These are phyloP conservation scores for Colletotrichum plurivorum DNA, from an alignment of 2,329 filamentous ascomycete genomes.

Conservation along the genomic window DNA sequence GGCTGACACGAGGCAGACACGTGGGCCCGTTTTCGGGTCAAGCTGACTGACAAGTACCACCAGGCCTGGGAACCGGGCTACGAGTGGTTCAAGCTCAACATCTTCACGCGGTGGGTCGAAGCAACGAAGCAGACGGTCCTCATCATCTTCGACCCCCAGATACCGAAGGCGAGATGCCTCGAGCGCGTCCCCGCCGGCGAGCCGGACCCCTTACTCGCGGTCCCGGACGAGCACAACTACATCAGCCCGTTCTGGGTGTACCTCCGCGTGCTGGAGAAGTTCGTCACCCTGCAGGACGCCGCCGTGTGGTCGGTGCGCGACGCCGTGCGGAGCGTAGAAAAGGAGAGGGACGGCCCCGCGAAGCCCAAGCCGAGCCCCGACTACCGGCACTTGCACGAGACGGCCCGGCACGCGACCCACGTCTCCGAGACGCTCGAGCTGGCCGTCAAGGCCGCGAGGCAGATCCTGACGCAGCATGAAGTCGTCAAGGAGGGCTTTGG, in stretches of 20 bases:
- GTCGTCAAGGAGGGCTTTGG: slow-evolving; percentile 28
- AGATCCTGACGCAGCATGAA: slow-evolving; percentile 51
- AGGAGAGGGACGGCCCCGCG: slow-evolving; percentile 8
- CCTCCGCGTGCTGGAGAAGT: slow-evolving; percentile 46
- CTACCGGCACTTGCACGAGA: slow-evolving; percentile 56
- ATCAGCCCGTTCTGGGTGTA: slow-evolving; percentile 56
- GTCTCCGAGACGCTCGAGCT: slow-evolving; percentile 59
- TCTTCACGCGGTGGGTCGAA: slow-evolving; percentile 47
- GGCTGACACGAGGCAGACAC: slow-evolving; percentile 44
- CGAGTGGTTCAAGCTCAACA: slow-evolving; percentile 53
- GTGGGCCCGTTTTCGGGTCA: slow-evolving; percentile 51
- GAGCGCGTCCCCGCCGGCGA: slow-evolving; percentile 21
- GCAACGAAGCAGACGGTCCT: slow-evolving; percentile 45
- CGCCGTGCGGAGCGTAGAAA: slow-evolving; percentile 52
- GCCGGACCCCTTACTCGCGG: slow-evolving; percentile 12
- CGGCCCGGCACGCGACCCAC: slow-evolving; percentile 60
- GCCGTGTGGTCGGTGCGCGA: slow-evolving; percentile 58
- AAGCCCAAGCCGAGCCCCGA: slow-evolving; percentile 47
- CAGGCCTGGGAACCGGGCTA: too few relatives aligned
- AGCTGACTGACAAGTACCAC: slow-evolving; percentile 38
- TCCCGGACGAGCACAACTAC: slow-evolving; percentile 10
- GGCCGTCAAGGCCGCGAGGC: slow-evolving; percentile 47
- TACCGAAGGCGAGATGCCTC: slow-evolving; percentile 16
- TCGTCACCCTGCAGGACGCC: slow-evolving; percentile 50
- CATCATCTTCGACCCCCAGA: slow-evolving; percentile 49